Conservation (phyloP, 2,329 filamentous ascomycete species). For the Aspergillus quadricinctus region DNA sequence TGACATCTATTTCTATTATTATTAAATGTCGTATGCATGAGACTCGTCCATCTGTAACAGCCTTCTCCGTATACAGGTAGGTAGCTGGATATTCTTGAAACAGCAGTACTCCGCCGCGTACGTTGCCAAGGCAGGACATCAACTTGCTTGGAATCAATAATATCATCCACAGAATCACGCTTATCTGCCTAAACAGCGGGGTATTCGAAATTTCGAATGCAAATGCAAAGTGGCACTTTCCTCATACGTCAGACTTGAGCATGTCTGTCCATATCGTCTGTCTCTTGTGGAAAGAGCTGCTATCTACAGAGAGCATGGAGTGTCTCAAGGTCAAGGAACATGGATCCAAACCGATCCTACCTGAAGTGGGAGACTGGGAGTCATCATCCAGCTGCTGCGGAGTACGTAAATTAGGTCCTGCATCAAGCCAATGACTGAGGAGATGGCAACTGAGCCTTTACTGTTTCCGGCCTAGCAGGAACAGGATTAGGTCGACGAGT, state of each 20-base stretch:
- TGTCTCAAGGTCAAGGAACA: too few relatives aligned
- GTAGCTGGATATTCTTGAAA: neutral
- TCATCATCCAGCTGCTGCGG: neutral
- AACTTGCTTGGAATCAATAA: neutral
- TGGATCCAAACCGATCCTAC: neutral
- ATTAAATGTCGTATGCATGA: neutral
- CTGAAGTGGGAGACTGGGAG: neutral
- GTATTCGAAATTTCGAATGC: neutral
- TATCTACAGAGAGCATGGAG: neutral
- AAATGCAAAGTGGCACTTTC: neutral
- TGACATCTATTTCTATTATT: neutral
- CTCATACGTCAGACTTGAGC: neutral
- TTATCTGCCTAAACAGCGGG: neutral
- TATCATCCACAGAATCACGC: too few relatives aligned
- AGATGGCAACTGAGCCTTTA: slow-evolving; percentile 1
- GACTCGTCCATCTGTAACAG: neutral
- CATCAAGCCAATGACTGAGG: slow-evolving; percentile 9
- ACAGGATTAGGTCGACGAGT: neutral
- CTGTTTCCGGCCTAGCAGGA: slow-evolving; percentile 15
- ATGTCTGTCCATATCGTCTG: neutral
- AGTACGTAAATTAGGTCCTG: neutral
- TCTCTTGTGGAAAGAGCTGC: neutral
- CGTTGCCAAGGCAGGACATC: neutral
- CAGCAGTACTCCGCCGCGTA: neutral
- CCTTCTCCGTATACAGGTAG: neutral